Base-by-base conservation (phyloP, 495 filamentous ascomycete genomes). In the Clavariopsis aquatica region DNA sequence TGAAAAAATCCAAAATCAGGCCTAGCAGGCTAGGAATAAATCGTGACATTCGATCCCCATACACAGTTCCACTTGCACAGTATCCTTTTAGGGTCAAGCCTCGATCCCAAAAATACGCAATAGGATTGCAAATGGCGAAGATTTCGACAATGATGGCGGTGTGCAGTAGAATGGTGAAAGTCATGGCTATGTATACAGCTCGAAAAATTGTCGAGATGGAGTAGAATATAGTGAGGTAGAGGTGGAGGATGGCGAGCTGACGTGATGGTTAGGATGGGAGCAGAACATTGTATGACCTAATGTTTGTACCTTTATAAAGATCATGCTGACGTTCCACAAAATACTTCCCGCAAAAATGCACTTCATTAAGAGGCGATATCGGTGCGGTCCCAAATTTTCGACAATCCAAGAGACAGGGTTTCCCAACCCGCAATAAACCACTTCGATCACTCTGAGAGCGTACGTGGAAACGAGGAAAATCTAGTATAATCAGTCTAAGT, bases 191-290 rank as follows among this genome's bases (percentile, higher is more conserved):
- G n/a, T n/a, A n/a, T n/a, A n/a, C n/a, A n/a, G n/a, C n/a, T n/a
- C n/a, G n/a, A n/a, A n/a, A n/a, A n/a, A 19, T 53, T 5, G 20
- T 17, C 26, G 19, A 28, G 34, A 28, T 41, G 41, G 15, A 17
- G 10, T 59, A 4, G 36, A 28, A 49, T 46, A 24, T 59, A 5
- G 43, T 49, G 43, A 59, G 43, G 23, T 59, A 59, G 10, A 59
- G 56, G 43, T 59, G 56, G 3, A 59, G 38, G 34, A 59, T 59
- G n/a, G 56, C 46, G 5, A 59, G 22, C 56, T 59, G 23, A 20
- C 6, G 17, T 8, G 28, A 41, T 57, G n/a, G 10, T 38, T 15
- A 55, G 26, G 15, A 12, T 24, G 9, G 28, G 7, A 17, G 34
- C 20, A n/a, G 12, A 9, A 22, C 28, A 7, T 12, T 7, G 12